phyloP scores from a whole-genome alignment of 2,329 filamentous ascomycete genomes.

The Chalara sp. region DNA sequence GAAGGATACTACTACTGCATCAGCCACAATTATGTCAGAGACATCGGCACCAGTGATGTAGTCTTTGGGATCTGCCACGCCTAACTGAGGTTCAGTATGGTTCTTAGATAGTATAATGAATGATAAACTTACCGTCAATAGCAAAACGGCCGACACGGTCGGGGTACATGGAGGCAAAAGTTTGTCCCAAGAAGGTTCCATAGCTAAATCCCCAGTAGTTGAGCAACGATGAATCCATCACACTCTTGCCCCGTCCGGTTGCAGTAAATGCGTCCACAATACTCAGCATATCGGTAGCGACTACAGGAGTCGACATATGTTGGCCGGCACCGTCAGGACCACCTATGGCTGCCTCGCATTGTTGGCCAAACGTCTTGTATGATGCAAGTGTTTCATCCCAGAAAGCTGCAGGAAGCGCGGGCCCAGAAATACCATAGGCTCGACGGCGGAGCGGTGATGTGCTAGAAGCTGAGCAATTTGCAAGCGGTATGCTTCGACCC shows the following conservation, averaged over 20 bases:
- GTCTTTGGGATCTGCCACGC: slow-evolving; percentile 15
- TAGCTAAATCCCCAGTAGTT: slow-evolving; percentile 46
- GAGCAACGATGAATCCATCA: slow-evolving; percentile 18
- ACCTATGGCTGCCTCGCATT: slow-evolving; percentile 24
- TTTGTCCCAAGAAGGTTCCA: slow-evolving; percentile 35
- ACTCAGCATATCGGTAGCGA: slow-evolving; percentile 26
- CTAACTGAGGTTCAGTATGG: not conserved
- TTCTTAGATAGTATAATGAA: not conserved
- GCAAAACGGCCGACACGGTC: slow-evolving; percentile 34
- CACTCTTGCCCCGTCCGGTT: slow-evolving; percentile 7
- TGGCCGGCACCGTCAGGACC: slow-evolving; percentile 34
- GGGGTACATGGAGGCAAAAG: slow-evolving; percentile 37
- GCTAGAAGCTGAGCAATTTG: slow-evolving; percentile 6
- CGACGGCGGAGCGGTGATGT: not conserved
- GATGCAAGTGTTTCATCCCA: not conserved
- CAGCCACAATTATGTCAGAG: slow-evolving; percentile 11
- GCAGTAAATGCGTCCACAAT: slow-evolving; percentile 24
- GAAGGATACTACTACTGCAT: slow-evolving; percentile 18
- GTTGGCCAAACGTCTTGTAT: not conserved
- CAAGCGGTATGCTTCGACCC: slow-evolving; percentile 9
- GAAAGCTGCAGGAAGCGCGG: not conserved
- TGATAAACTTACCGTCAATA: slow-evolving; percentile 12
- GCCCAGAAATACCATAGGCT: slow-evolving; percentile 1
- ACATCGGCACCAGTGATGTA: slow-evolving; percentile 35
- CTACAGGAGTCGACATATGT: slow-evolving; percentile 22